Evolutionary conservation across 306 rosid genomes (phyloP).

Genomic region (Cicer bijugum): DNA sequence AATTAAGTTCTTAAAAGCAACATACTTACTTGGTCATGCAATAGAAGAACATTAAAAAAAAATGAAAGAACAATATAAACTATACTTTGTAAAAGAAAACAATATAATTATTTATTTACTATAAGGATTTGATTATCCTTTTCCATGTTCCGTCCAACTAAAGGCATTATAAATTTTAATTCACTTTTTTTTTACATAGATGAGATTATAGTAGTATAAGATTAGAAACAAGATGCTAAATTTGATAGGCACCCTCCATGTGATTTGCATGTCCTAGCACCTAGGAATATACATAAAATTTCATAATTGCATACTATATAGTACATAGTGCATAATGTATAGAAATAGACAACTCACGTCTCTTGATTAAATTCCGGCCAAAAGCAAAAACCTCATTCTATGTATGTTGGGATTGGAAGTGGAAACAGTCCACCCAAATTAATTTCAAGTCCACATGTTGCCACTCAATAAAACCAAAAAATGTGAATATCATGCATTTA

Average conservation of each 20-base stretch:
- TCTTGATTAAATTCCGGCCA: conserved; percentile 37
- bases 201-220: not conserved
- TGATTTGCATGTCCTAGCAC: conserved; percentile 6
- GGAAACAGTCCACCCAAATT: conserved; percentile 32
- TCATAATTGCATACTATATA: not conserved
- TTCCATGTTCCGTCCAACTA: conserved; percentile 42
- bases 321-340: too few species aligned
- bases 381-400: not conserved
- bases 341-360: not conserved
- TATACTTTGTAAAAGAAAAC: not conserved
- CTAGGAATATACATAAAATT: not conserved
- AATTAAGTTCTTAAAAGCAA: not conserved
- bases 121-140: not conserved
- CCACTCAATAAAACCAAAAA: conserved; percentile 24
- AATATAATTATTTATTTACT: not conserved
- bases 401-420: not conserved
- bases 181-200: not conserved
- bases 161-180: conserved; percentile 12
- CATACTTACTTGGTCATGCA: not conserved
- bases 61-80: not conserved
- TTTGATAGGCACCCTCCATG: not conserved
- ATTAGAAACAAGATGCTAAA: not conserved
- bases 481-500: conserved; percentile 34
- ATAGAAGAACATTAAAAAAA: too few species aligned
- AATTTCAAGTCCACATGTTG: conserved; percentile 18